Percentiles rank a stretch among this genome's conserved stretches.
These are phyloP conservation scores for Nannizzia gypsea DNA, from an alignment of 2,329 filamentous ascomycete species.

Conservation along the genomic window DNA sequence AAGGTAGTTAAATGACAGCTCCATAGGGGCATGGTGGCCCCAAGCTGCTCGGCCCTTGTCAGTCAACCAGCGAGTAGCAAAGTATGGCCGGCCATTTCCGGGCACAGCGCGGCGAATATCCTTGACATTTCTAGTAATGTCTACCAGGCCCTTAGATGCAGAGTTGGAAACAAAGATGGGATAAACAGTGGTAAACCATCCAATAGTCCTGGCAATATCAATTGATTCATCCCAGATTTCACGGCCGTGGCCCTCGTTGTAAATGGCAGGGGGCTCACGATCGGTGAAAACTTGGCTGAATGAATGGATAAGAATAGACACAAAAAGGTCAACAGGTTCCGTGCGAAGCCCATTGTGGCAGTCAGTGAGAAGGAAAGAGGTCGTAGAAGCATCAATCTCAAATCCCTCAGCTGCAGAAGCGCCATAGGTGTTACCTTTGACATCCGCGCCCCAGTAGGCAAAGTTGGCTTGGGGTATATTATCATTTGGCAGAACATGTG, in stretches of 20 bases:
- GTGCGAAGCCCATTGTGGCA: conserved; percentile 27
- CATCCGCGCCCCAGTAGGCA: conserved; percentile 28
- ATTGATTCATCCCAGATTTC: conserved; percentile 35
- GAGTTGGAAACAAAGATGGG: conserved; percentile 27
- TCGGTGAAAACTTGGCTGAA: conserved; percentile 35
- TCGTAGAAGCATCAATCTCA: conserved; percentile 23
- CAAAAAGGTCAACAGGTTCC: conserved; percentile 28
- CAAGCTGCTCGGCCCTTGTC: conserved; percentile 22
- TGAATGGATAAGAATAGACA: conserved; percentile 31
- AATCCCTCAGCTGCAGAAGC: conserved; percentile 27
- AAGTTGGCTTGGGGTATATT: conserved; percentile 24
- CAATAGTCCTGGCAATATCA: conserved; percentile 38
- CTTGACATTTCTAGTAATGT: conserved; percentile 29
- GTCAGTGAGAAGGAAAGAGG: conserved; percentile 22
- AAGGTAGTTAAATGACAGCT: conserved; percentile 33
- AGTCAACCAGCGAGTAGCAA: conserved; percentile 23
- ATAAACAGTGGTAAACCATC: conserved; percentile 41
- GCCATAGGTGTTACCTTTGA: conserved; percentile 24
- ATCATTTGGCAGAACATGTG: conserved; percentile 19
- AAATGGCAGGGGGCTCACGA: conserved; percentile 33
- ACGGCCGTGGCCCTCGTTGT: conserved; percentile 41
- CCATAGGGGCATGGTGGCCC: conserved; percentile 29
- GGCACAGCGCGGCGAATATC: conserved; percentile 27
- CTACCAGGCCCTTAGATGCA: conserved; percentile 16
- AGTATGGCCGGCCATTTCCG: conserved; percentile 26